Conservation (phyloP, 2,329 filamentous ascomycete genomes). For the Botrytis sinoallii region DNA sequence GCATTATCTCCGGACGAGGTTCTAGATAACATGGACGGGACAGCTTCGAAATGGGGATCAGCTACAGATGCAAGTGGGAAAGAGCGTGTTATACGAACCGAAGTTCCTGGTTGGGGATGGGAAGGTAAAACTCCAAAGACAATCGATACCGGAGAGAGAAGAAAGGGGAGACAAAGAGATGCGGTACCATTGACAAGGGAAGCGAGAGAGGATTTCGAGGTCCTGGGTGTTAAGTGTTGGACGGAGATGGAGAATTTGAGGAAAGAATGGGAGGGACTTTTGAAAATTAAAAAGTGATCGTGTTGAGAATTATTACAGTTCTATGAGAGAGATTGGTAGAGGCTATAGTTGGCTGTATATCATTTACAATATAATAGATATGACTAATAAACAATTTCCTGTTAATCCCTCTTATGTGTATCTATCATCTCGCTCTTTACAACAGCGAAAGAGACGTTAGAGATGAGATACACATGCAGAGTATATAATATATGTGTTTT, state of each 20-base stretch:
- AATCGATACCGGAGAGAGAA: slow-evolving; percentile 46
- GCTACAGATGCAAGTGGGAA: slow-evolving; percentile 57
- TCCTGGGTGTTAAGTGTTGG: slow-evolving; percentile 61
- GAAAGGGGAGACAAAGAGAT: slow-evolving; percentile 57
- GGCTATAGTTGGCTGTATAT: background rate
- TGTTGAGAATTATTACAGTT: background rate
- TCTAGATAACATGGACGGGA: slow-evolving; percentile 53
- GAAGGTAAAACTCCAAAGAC: slow-evolving; percentile 51
- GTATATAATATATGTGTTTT: no score
- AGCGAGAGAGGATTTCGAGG: slow-evolving; percentile 59
- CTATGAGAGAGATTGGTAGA: background rate
- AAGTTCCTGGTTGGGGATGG: slow-evolving; percentile 84
- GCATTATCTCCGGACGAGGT: slow-evolving; percentile 63
- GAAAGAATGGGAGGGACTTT: slow-evolving; percentile 54
- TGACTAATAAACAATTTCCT: background rate
- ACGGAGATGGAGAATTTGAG: slow-evolving; percentile 69
- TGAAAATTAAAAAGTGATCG: slow-evolving; percentile 27
- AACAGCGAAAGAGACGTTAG: background rate
- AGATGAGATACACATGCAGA: background rate
- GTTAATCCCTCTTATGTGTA: background rate
- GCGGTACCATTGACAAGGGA: slow-evolving; percentile 59
- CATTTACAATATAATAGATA: background rate
- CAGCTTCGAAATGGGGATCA: slow-evolving; percentile 81
- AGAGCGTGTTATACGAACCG: slow-evolving; percentile 67
- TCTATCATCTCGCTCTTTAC: background rate